Conservation (phyloP, 495 filamentous ascomycete species). For the Lineolata rhizophorae region DNA sequence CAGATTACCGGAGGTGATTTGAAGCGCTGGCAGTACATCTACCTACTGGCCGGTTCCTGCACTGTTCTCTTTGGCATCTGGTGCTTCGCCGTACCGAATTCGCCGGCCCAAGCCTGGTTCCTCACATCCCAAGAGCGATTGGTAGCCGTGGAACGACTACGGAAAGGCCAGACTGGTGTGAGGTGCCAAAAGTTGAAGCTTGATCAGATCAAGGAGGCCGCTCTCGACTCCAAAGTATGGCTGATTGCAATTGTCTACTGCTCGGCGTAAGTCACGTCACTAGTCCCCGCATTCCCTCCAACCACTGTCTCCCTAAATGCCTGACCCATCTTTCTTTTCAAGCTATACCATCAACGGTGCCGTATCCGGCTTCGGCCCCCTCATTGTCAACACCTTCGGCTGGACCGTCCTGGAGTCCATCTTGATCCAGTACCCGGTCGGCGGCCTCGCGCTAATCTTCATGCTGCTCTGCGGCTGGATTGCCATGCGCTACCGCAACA, state of each 20-base stretch:
- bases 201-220: constrained; percentile 25
- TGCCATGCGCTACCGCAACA: constrained; percentile 33
- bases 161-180: constrained; percentile 29
- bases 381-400: constrained; percentile 57
- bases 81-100: constrained; percentile 34
- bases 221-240: constrained; percentile 29
- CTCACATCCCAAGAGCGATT: constrained; percentile 25
- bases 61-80: constrained; percentile 42
- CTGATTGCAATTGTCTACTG: constrained; percentile 35
- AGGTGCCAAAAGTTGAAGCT: constrained; percentile 29
- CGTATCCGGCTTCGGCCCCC: constrained; percentile 51
- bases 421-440: constrained; percentile 51
- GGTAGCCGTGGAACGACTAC: constrained; percentile 31
- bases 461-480: constrained; percentile 45
- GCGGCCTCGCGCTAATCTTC: constrained; percentile 36
- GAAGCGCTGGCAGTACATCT: constrained; percentile 45
- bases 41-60: constrained; percentile 38
- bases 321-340: background rate
- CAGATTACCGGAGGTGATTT: constrained; percentile 34
- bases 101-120: constrained; percentile 31
- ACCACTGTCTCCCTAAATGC: background rate
- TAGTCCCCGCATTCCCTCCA: too few relatives aligned
- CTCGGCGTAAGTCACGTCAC: constrained; percentile 20
- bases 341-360: constrained; percentile 54
- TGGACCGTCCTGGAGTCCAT: constrained; percentile 42